phyloP scores from a whole-genome alignment of 768 basidiomycete species.

The Psilocybe sp. region DNA sequence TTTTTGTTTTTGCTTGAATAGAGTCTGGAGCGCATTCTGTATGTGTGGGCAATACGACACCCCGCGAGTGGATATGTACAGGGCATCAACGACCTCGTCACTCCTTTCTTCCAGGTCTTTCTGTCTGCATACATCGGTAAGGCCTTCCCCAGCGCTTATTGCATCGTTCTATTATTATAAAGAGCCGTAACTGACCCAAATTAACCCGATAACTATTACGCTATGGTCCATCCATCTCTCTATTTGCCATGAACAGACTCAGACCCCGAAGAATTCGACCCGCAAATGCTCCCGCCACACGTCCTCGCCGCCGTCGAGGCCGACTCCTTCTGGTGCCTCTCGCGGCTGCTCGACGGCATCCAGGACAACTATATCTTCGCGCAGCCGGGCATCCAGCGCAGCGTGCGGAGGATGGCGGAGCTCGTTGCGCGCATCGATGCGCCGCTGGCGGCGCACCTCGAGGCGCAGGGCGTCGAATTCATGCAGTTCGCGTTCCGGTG shows the following conservation, averaged over 20 bases:
- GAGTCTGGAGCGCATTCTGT: slow-evolving; percentile 92
- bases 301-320: slow-evolving; percentile 89
- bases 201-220: too few species aligned
- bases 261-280: slow-evolving; percentile 88
- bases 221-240: too few species aligned
- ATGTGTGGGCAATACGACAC: slow-evolving; percentile 99
- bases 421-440: slow-evolving; percentile 89
- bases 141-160: slow-evolving; percentile 1
- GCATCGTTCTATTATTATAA: slow-evolving; percentile 3
- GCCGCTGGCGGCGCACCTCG: slow-evolving; percentile 84
- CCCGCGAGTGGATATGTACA: slow-evolving; percentile 99
- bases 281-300: slow-evolving; percentile 63
- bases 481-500: slow-evolving; percentile 99
- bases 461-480: slow-evolving; percentile 92
- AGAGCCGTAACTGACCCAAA: too few species aligned
- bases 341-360: slow-evolving; percentile 91
- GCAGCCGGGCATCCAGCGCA: slow-evolving; percentile 94
- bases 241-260: slow-evolving; percentile 51
- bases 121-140: slow-evolving; percentile 90
- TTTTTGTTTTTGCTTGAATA: slow-evolving; percentile 27
- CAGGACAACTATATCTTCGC: slow-evolving; percentile 98
- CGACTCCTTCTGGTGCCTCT: slow-evolving; percentile 98
- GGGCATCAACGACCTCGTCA: slow-evolving; percentile 97
- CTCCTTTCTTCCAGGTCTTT: slow-evolving; percentile 98
- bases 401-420: slow-evolving; percentile 91